Conservation (phyloP, 2,329 filamentous ascomycete genomes). For the Nothopassalora personata region DNA sequence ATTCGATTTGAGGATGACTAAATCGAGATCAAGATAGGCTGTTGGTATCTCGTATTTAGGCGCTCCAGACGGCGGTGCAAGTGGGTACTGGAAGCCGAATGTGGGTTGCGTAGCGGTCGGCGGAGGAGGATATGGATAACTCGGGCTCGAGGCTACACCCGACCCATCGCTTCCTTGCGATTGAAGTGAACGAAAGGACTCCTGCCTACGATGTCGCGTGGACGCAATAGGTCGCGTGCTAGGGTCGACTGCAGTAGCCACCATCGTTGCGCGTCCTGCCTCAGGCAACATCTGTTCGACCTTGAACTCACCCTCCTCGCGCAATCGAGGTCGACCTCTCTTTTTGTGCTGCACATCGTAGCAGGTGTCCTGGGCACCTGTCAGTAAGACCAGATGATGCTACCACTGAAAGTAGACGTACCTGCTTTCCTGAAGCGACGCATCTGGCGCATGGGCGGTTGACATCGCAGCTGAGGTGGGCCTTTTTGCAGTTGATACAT, state of each 20-base stretch:
- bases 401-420: constrained; percentile 29
- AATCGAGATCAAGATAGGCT: constrained; percentile 45
- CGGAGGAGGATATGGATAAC: constrained; percentile 17
- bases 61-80: neutral
- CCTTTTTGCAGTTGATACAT: constrained; percentile 79
- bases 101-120: constrained; percentile 14
- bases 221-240: constrained; percentile 22
- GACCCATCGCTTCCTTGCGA: constrained; percentile 31
- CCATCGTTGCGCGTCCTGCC: constrained; percentile 7
- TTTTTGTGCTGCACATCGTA: constrained; percentile 85
- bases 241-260: constrained; percentile 17
- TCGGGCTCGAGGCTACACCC: constrained; percentile 8
- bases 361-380: constrained; percentile 60
- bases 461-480: constrained; percentile 63
- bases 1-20: constrained; percentile 45
- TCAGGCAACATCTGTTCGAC: constrained; percentile 19
- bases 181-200: constrained; percentile 31
- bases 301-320: constrained; percentile 53
- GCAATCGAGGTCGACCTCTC: constrained; percentile 68
- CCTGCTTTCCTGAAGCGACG: constrained; percentile 67
- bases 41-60: constrained; percentile 27
- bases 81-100: constrained; percentile 12
- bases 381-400: neutral
- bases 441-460: constrained; percentile 75
- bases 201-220: constrained; percentile 26